Base-by-base conservation (phyloP, 2,329 filamentous ascomycete species). In the Aspergillus costaricaensis region DNA sequence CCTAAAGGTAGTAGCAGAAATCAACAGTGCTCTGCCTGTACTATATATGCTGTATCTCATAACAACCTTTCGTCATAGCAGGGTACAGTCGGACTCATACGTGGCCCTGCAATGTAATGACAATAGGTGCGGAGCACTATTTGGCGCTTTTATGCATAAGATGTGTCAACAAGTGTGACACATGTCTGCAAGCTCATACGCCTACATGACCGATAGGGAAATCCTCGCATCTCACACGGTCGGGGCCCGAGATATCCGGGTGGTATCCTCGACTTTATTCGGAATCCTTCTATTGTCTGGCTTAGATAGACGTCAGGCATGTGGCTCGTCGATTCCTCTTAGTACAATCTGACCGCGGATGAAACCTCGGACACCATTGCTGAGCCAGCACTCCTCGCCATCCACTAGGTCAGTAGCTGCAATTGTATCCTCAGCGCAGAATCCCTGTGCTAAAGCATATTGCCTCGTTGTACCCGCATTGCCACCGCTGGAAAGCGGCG, bases 361-460 rank as follows among this genome's bases (percentile, higher is more conserved):
- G 66, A 96, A 96, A 0, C 94, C 94, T 65, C 90, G 85, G 1
- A 94, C 89, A 0, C 91, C 92, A 74, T 94, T 97, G 74, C 92
- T 96, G 56, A 97, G 78, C 90, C 92, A 96, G 63, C 93, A 90
- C 56, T 88, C 83, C 74, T 97, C 93, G 1, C 88, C 91, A 64
- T 91, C 82, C 3, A 81, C 72, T 12, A 96, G 74, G 6, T 87
- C 87, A 12, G 82, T 77, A 2, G 80, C 80, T n/a, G 74, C 74
- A 15, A 96, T 80, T 3, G 79, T 75, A 63, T 87, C 84, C 70
- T 96, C 90, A 30, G 83, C 80, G 56, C 85, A 92, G 48, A 95
- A 77, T 0, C 85, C 82, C 57, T 80, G 84, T 61, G 89, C 85
- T 44, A 98, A 73, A n/a, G 91, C 90, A 88, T 92, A 96, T 60